Evolutionary conservation across 352 stramenopile species (phyloP).

Genomic region (Pythium vanterpoolii): DNA sequence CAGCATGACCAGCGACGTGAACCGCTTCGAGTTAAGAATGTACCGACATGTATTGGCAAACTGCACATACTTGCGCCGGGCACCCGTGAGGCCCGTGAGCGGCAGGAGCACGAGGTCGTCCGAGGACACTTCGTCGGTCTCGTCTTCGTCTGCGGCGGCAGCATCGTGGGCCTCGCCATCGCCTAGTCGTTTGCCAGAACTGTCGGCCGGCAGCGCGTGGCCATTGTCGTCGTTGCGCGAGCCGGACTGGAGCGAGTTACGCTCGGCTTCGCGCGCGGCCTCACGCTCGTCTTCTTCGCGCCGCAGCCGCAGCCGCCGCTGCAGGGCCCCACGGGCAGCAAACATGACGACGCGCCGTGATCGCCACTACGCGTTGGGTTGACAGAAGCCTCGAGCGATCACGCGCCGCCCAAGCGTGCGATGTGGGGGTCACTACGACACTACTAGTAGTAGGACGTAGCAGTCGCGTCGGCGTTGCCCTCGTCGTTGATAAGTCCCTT

Average conservation of each 20-base stretch:
- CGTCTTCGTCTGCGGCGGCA: background rate
- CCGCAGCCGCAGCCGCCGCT: slow-evolving; percentile 9
- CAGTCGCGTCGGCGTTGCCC: background rate
- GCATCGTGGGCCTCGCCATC: background rate
- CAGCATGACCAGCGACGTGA: slow-evolving; percentile 69
- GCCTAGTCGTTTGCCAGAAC: background rate
- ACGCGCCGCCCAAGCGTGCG: too few species aligned
- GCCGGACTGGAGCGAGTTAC: background rate
- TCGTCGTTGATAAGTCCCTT: background rate
- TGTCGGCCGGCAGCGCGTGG: too few species aligned
- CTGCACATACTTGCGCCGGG: slow-evolving; percentile 29
- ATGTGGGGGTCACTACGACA: too few species aligned
- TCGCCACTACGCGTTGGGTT: background rate
- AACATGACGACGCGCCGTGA: slow-evolving; percentile 3
- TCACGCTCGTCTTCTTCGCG: slow-evolving; percentile 10
- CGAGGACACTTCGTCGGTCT: slow-evolving; percentile 10
- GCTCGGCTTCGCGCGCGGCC: background rate
- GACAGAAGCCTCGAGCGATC: too few species aligned
- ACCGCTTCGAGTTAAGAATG: slow-evolving; percentile 49
- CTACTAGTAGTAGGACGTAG: too few species aligned
- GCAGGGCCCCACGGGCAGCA: slow-evolving; percentile 8
- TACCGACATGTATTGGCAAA: slow-evolving; percentile 38
- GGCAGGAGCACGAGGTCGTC: slow-evolving; percentile 33
- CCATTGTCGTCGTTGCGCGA: background rate
- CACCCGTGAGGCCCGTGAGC: slow-evolving; percentile 34